These are phyloP conservation scores for Cadophora luteo-olivacea DNA, from an alignment of 2,329 filamentous ascomycete species.

Conservation along the genomic window DNA sequence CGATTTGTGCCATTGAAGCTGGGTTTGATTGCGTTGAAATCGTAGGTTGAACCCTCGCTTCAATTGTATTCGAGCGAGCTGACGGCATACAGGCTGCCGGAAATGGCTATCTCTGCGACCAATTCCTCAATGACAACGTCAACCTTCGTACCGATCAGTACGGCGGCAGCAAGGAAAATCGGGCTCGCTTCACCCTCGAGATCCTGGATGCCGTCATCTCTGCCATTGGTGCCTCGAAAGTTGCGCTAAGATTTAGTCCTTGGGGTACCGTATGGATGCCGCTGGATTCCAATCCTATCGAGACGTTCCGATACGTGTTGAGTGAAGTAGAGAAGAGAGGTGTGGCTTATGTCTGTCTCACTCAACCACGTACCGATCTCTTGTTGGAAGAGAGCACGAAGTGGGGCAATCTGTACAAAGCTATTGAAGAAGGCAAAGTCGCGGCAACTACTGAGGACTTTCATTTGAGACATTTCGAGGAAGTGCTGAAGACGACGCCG, in stretches of 20 bases:
- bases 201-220: constrained; percentile 53
- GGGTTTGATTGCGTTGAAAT: constrained; percentile 41
- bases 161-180: constrained; percentile 35
- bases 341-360: constrained; percentile 30
- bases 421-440: constrained; percentile 21
- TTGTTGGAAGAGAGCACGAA: constrained; percentile 23
- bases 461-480: constrained; percentile 24
- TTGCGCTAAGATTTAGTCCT: constrained; percentile 64
- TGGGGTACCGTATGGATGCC: constrained; percentile 43
- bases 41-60: constrained; percentile 18
- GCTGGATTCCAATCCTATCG: constrained; percentile 27
- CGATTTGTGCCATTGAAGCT: constrained; percentile 38
- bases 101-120: constrained; percentile 59
- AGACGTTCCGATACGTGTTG: constrained; percentile 24
- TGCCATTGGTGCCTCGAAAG: constrained; percentile 56
- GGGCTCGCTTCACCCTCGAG: constrained; percentile 55
- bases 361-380: constrained; percentile 30
- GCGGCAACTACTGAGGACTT: constrained; percentile 19
- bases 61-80: not conserved
- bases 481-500: constrained; percentile 27
- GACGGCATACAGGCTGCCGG: constrained; percentile 34
- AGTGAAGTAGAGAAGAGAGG: constrained; percentile 30
- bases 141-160: constrained; percentile 58
- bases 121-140: constrained; percentile 54
- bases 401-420: constrained; percentile 25